Conservation (phyloP, 2,329 filamentous ascomycete species). For the Sphaerulina vaccinii region DNA sequence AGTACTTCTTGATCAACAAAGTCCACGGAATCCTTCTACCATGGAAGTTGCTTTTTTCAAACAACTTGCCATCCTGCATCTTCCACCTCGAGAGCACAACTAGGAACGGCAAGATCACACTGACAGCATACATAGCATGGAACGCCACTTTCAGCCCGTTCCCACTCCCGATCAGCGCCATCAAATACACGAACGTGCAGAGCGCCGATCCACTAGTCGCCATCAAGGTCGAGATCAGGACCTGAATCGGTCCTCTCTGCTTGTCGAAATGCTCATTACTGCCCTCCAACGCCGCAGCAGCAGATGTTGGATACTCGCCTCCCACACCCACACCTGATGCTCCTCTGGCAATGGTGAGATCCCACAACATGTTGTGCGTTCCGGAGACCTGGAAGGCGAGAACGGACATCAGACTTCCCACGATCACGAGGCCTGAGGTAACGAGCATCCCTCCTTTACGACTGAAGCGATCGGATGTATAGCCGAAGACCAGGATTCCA, state of each 20-base stretch:
- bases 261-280: constrained; percentile 47
- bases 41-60: constrained; percentile 51
- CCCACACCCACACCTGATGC: constrained; percentile 48
- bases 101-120: constrained; percentile 50
- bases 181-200: constrained; percentile 37
- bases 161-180: constrained; percentile 37
- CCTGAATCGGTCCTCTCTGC: constrained; percentile 31
- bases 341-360: constrained; percentile 52
- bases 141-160: constrained; percentile 44
- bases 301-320: constrained; percentile 52
- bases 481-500: constrained; percentile 38
- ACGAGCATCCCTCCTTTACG: constrained; percentile 38
- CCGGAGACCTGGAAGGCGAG: constrained; percentile 39
- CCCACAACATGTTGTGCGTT: constrained; percentile 52
- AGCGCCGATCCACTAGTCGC: constrained; percentile 28
- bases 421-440: constrained; percentile 35
- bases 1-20: constrained; percentile 43
- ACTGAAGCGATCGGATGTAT: constrained; percentile 35
- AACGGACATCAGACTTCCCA: constrained; percentile 39
- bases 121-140: constrained; percentile 45
- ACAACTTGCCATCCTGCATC: constrained; percentile 52
- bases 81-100: constrained; percentile 33
- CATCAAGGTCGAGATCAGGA: constrained; percentile 30
- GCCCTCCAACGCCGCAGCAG: constrained; percentile 49
- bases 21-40: constrained; percentile 46